Evolutionary conservation across 1,284 basidiomycete genomes (phyloP), one percentile per base, ranked within the genome.

Genomic region (Rhodotorula sp.): DNA sequence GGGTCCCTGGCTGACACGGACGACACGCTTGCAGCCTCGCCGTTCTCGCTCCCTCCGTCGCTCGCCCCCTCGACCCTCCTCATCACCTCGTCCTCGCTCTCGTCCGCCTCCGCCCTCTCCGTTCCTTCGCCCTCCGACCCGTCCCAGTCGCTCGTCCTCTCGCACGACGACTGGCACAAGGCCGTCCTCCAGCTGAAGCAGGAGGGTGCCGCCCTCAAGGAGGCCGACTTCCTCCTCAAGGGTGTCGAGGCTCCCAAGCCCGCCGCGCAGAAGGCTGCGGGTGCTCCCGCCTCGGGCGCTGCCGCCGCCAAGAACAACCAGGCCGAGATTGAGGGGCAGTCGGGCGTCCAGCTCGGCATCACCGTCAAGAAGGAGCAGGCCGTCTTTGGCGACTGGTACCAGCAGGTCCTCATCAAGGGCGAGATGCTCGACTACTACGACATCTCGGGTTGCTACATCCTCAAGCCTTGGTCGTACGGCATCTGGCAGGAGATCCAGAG

Each of bases 341-440:
- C 91, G 67, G 89, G 91, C 3, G 88, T 93, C 50, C 91, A 94
- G 83, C 91, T 96, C 80, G 94, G 94, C 44, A 90, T 97, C 79
- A 91, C 92, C 64, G 90, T 94, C 80, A 94, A 93, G 87, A 97
- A 97, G 83, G 92, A 96, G 59, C 71, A 73, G 80, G 91, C 90
- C 64, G 93, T 96, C 81, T 97, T 97, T 81, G 85, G 94, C 19
- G 87, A 88, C 44, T 97, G 94, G 94, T 97, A 97, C 82, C 93
- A 92, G 73, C 94, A 89, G 91, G 94, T 97, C n/a, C 85, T 99
- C 74, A 85, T 96, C 82, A 98, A 99, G 85, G 92, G 94, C 36
- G 95, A 99, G 80, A 98, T 99, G 96, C 84, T 99, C 68, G 97
- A 99, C 81, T 99, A 99, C 84, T 99, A 99, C 84, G 95, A 90